Evolutionary conservation across 2,329 filamentous ascomycete species (phyloP).

Genomic region (Calonectria hawksworthii): DNA sequence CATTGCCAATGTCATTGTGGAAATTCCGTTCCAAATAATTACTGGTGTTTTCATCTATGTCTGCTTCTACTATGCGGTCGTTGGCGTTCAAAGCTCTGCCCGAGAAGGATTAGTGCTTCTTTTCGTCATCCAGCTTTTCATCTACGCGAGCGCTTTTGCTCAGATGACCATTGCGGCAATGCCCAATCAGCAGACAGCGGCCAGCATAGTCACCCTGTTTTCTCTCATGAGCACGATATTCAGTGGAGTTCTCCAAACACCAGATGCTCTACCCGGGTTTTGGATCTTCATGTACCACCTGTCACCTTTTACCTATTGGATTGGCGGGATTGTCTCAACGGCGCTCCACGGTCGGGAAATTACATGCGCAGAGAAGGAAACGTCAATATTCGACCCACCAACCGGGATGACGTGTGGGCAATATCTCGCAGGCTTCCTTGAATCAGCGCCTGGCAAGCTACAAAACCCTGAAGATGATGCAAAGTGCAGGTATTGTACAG

Average conservation of each 20-base stretch:
- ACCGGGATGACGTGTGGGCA: conserved; percentile 71
- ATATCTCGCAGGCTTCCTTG: conserved; percentile 73
- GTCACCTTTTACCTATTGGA: conserved; percentile 77
- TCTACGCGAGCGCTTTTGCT: conserved; percentile 80
- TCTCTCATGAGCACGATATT: conserved; percentile 73
- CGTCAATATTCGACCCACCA: conserved; percentile 75
- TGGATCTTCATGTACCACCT: conserved; percentile 83
- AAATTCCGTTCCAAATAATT: conserved; percentile 79
- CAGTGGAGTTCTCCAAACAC: conserved; percentile 74
- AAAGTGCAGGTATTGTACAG: conserved; percentile 77
- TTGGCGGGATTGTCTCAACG: conserved; percentile 76
- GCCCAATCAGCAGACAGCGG: conserved; percentile 77
- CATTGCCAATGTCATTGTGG: conserved; percentile 78
- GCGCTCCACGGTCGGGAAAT: conserved; percentile 70
- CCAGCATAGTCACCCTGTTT: conserved; percentile 72
- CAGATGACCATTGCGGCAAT: conserved; percentile 81
- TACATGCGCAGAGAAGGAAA: conserved; percentile 68
- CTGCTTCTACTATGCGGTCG: conserved; percentile 77
- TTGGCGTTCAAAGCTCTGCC: conserved; percentile 62
- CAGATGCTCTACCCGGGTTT: conserved; percentile 73
- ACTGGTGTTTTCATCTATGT: conserved; percentile 74
- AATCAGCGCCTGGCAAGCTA: conserved; percentile 67
- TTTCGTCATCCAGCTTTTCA: conserved; percentile 74
- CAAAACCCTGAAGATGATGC: conserved; percentile 69
- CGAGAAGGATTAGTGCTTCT: conserved; percentile 77